A percentile compares a stretch with the other conserved stretches of the same genome.
Evolutionary conservation across 1,139 yeast genomes (phyloP).

Genomic region (Debaryomyces sp.): DNA sequence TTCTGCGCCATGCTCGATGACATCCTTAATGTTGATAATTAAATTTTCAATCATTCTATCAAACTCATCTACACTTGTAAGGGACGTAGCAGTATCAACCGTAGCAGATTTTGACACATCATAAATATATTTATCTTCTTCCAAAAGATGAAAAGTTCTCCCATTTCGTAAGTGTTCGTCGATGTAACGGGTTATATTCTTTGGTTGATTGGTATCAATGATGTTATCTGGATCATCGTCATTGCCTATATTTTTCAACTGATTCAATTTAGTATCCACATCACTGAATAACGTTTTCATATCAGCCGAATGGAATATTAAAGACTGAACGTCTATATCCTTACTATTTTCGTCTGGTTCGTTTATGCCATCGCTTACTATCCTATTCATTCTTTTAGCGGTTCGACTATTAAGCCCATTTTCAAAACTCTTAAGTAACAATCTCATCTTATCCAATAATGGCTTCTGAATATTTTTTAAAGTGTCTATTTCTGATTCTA

Average conservation of each 20-base stretch:
- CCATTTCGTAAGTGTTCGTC: slow-evolving; percentile 28
- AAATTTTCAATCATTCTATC: slow-evolving; percentile 34
- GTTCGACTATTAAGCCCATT: slow-evolving; percentile 17
- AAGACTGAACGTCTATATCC: slow-evolving; percentile 20
- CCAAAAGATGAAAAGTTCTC: slow-evolving; percentile 25
- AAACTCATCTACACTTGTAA: slow-evolving; percentile 31
- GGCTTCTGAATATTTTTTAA: slow-evolving; percentile 39
- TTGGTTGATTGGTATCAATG: slow-evolving; percentile 8
- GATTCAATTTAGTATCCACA: slow-evolving; percentile 16
- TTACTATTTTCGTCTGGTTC: slow-evolving; percentile 12
- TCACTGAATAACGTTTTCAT: slow-evolving; percentile 24
- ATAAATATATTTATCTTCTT: slow-evolving; percentile 26
- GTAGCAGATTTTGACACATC: slow-evolving; percentile 21
- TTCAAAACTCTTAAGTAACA: slow-evolving; percentile 29
- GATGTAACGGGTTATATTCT: slow-evolving; percentile 20
- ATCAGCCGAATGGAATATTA: slow-evolving; percentile 25
- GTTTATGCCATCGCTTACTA: slow-evolving; percentile 11
- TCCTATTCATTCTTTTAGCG: slow-evolving; percentile 14
- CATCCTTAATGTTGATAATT: slow-evolving; percentile 26
- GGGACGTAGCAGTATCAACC: slow-evolving; percentile 16
- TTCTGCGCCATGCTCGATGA: slow-evolving; percentile 32
- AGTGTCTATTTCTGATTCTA: slow-evolving; percentile 27
- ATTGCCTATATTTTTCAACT: slow-evolving; percentile 6
- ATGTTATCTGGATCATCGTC: slow-evolving; percentile 13
- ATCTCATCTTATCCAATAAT: slow-evolving; percentile 36